These are phyloP conservation scores for Evernia prunastri DNA, from an alignment of 495 filamentous ascomycete genomes.

Conservation along the genomic window DNA sequence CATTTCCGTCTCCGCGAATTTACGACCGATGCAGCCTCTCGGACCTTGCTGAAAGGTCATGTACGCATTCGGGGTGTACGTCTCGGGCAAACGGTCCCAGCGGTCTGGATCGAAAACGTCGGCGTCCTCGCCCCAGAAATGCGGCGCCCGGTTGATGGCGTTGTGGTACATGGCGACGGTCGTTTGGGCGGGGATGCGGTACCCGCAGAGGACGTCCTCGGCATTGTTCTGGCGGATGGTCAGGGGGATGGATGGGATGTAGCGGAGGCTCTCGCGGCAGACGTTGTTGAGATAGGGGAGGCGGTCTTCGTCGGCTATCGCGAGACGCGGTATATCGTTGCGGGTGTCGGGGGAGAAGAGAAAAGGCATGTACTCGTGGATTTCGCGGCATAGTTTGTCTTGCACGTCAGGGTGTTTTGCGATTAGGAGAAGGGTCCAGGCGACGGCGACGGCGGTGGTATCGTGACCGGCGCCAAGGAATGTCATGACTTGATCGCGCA, in stretches of 20 bases:
- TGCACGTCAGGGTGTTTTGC: slow-evolving; percentile 26
- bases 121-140: slow-evolving; percentile 47
- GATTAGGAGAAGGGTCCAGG: slow-evolving; percentile 28
- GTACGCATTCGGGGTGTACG: slow-evolving; percentile 23
- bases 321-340: slow-evolving; percentile 10
- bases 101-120: slow-evolving; percentile 35
- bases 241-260: slow-evolving; percentile 40
- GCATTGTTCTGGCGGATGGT: slow-evolving; percentile 25
- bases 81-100: slow-evolving; percentile 25
- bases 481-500: slow-evolving; percentile 46
- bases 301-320: slow-evolving; percentile 25
- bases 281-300: slow-evolving; percentile 45
- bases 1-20: slow-evolving; percentile 31
- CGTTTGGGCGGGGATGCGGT: slow-evolving; percentile 23
- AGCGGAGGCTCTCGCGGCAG: slow-evolving; percentile 43
- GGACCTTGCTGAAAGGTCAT: slow-evolving; percentile 29
- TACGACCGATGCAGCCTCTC: slow-evolving; percentile 27
- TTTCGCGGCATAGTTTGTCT: slow-evolving; percentile 25
- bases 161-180: slow-evolving; percentile 22
- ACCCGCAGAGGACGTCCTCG: slow-evolving; percentile 24
- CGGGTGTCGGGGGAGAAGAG: slow-evolving; percentile 21
- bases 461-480: slow-evolving; percentile 30
- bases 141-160: slow-evolving; percentile 32
- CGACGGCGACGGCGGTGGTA: slow-evolving; percentile 25
- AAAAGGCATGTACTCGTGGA: slow-evolving; percentile 24